Evolutionary conservation across 2,329 filamentous ascomycete genomes (phyloP), one percentile per base, ranked within the genome.

Genomic region (Alternaria angustiovoidea): DNA sequence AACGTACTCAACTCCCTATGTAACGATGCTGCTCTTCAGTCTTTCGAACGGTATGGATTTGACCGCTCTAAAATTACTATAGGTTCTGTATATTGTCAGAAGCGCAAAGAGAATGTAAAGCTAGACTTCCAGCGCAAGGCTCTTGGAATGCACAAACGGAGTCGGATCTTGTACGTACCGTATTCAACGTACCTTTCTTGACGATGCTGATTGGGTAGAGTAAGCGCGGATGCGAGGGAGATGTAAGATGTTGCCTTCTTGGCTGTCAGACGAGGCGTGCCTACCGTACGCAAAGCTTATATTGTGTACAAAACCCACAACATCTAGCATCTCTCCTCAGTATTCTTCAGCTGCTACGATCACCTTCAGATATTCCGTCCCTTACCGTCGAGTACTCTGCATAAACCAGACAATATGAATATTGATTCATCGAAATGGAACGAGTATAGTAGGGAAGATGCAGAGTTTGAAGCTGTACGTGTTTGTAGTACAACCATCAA

Each of bases 101-200:
- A 36, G 32, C 14, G 11, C 2, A 7, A 2, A 36, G 14, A 14
- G 32, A 36, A 7, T 6, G 32, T 16, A 16, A 5, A 36, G 14
- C 32, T 0, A 36, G 32, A 7, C 0, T 36, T 36, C 32, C 32
- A 36, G 32, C 14, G 32, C 32, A 36, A 36, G 32, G 32, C 14
- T 0, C 14, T 14, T 16, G 11, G 14, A 14, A 14, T 36, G 14
- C 4, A 7, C 32, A 36, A 16, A 0, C 16, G 14, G 0, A 36
- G 32, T 36, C 8, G 3, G 11, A 12, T 32, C 30, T 12, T 11
- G 30, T 32, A 12, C 3, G 8, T 32, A 0, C 8, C 3, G 11
- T 12, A 32, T 12, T 32, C 30, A 32, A 32, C 30, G 8, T 32
- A 5, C 9, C 30, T 32, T 4, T 32, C 30, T 32, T 32, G 8